Evolutionary conservation across 116 monocot species (phyloP), one percentile per base, ranked within the genome.

Genomic region (Phalaenopsis hybrid): DNA sequence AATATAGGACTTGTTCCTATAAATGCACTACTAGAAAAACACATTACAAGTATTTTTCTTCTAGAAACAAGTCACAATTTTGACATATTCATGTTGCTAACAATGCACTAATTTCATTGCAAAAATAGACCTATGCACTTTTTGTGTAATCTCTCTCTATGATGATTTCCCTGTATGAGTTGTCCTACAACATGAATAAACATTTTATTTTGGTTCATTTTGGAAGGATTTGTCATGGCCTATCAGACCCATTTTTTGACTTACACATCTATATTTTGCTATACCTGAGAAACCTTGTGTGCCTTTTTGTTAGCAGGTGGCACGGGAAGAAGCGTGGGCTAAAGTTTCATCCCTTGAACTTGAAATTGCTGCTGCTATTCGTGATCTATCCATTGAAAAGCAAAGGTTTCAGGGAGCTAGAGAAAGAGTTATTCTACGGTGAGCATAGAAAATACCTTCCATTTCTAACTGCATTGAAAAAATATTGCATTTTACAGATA

Each of bases 271-370:
- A 45, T 50, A 49, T 73, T 8, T 79, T 20, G 44, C 73, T 83
- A 15, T 81, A 85, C 51, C 89, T 88, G 87, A 94, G 86, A 85
- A 89, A 50, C 76, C 81, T 55, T 67, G 74, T 77, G 57, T 87
- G 59, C 75, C 85, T 72, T 89, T 82, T 87, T 81, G 87, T 91
- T 95, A 99, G 98, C 98, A 99, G 98, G 93, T 87, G 46, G 98
- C 98, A 85, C 87, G 95, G 55, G 98, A 95, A 92, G 95, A 99
- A 87, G 98, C 98, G 59, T 99, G 98, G 98, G 92, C 93, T 31
- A 99, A 99, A 85, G 95, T 95, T 48, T 99, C 98, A 37, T 87
- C 95, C 6, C 93, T 99, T 88, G 98, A 95, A 82, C 93, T 99
- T 79, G 98, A 95, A 86, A 93, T 99, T 63, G 89, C 93, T 85